Evolutionary conservation across 805 yeast genomes (phyloP).

Genomic region (Metschnikowia dekortorum): DNA sequence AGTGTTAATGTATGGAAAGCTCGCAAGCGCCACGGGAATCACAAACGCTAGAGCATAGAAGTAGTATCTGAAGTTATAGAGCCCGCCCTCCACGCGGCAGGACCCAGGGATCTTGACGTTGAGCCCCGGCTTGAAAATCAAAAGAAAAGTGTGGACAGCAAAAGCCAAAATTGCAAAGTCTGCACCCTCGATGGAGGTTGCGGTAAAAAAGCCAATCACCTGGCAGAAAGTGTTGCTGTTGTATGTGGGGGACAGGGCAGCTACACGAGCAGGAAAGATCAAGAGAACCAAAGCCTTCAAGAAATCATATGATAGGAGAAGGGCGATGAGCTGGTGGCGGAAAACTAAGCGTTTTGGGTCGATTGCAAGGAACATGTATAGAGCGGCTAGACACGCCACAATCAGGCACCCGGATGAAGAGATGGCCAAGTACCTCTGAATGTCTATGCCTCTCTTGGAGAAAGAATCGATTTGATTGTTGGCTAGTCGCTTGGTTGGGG

Average conservation of each 20-base stretch:
- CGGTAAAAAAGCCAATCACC: constrained; percentile 76
- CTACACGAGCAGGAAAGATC: constrained; percentile 61
- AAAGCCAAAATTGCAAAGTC: constrained; percentile 78
- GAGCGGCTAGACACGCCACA: constrained; percentile 49
- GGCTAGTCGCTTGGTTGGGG: constrained; percentile 9
- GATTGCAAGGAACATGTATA: constrained; percentile 58
- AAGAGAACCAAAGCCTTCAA: constrained; percentile 66
- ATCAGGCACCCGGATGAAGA: constrained; percentile 37
- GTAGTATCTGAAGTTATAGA: constrained; percentile 51
- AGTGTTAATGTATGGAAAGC: constrained; percentile 65
- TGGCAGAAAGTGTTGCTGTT: constrained; percentile 50
- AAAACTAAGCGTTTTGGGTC: constrained; percentile 61
- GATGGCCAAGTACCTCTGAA: constrained; percentile 35
- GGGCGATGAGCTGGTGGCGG: constrained; percentile 65
- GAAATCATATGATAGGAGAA: constrained; percentile 68
- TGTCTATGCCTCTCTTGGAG: constrained; percentile 23
- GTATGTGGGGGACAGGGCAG: constrained; percentile 41
- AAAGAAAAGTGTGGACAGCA: constrained; percentile 75
- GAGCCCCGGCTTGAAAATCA: constrained; percentile 61
- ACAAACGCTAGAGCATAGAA: constrained; percentile 57
- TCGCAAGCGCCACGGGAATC: constrained; percentile 64
- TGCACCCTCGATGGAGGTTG: constrained; percentile 77
- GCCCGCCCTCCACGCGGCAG: constrained; percentile 61
- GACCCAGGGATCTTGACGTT: constrained; percentile 39
- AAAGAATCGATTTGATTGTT: constrained; percentile 27